phyloP scores from a whole-genome alignment of 768 basidiomycete genomes.

The Russula ochroleuca region DNA sequence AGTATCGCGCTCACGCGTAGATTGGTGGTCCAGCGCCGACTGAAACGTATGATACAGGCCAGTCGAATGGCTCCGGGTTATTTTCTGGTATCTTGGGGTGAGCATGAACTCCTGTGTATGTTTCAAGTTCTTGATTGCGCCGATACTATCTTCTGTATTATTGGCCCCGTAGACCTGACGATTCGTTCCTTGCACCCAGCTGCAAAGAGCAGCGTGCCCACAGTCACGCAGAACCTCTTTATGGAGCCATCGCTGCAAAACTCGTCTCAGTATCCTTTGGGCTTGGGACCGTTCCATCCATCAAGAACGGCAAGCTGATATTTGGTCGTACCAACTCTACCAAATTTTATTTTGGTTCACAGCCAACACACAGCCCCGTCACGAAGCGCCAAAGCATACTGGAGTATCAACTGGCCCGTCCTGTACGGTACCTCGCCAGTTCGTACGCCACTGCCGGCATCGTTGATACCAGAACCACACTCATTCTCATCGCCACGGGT shows the following conservation, averaged over 20 bases:
- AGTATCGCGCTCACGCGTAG: conserved; percentile 26
- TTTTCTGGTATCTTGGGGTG: conserved; percentile 49
- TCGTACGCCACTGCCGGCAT: conserved; percentile 35
- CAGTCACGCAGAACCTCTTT: conserved; percentile 47
- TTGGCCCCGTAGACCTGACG: conserved; percentile 58
- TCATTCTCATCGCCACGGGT: conserved; percentile 35
- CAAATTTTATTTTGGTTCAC: no score
- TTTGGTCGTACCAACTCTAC: conserved; percentile 36
- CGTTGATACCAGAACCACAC: conserved; percentile 39
- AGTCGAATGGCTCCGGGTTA: conserved; percentile 51
- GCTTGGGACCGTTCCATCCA: conserved; percentile 29
- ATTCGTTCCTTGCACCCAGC: conserved; percentile 35
- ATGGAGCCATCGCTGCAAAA: conserved; percentile 29
- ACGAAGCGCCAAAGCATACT: no score
- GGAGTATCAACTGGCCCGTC: conserved; percentile 37
- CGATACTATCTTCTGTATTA: conserved; percentile 35
- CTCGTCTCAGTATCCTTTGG: conserved; percentile 35
- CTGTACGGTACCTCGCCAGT: conserved; percentile 29
- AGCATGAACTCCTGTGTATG: conserved; percentile 15
- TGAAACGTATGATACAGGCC: conserved; percentile 35
- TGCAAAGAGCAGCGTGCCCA: conserved; percentile 39
- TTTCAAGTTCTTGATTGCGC: neutral
- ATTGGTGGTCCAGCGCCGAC: neutral
- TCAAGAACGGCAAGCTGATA: conserved; percentile 37
- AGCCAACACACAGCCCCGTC: no score